phyloP scores from a whole-genome alignment of 208 protist species.

The Leishmania turanica region DNA sequence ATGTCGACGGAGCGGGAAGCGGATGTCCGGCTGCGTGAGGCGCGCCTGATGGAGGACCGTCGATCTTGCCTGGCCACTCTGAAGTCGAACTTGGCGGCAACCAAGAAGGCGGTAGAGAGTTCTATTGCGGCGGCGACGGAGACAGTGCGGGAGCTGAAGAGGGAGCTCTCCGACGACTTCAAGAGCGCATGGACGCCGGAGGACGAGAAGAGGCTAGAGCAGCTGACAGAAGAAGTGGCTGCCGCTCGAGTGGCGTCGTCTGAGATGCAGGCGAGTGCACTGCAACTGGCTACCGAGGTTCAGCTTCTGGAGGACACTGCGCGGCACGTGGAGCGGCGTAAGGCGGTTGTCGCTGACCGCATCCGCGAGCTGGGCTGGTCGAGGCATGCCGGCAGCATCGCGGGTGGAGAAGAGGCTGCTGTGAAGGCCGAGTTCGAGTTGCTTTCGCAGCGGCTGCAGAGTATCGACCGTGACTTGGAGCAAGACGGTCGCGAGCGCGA shows the following conservation, averaged over 20 bases:
- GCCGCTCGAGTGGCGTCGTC: slow-evolving; percentile 35
- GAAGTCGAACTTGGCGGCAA: slow-evolving; percentile 48
- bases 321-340: slow-evolving; percentile 55
- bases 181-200: slow-evolving; percentile 51
- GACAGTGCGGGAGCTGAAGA: slow-evolving; percentile 36
- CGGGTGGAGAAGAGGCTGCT: slow-evolving; percentile 44
- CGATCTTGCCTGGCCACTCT: slow-evolving; percentile 41
- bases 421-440: slow-evolving; percentile 56
- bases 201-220: slow-evolving; percentile 77
- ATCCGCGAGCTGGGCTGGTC: slow-evolving; percentile 68
- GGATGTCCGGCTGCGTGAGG: slow-evolving; percentile 42
- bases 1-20: slow-evolving; percentile 46
- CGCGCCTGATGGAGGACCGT: slow-evolving; percentile 45
- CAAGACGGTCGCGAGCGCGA: slow-evolving; percentile 45
- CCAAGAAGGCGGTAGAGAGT: slow-evolving; percentile 51
- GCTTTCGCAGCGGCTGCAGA: slow-evolving; percentile 47
- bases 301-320: slow-evolving; percentile 76
- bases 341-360: slow-evolving; percentile 58
- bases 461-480: slow-evolving; percentile 50
- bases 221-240: slow-evolving; percentile 50
- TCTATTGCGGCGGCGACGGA: slow-evolving; percentile 39
- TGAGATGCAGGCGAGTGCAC: slow-evolving; percentile 41
- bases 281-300: slow-evolving; percentile 69
- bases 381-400: slow-evolving; percentile 34
- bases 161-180: slow-evolving; percentile 70